Conservation (phyloP, 306 rosid species). For the Acacia melanoxylon region DNA sequence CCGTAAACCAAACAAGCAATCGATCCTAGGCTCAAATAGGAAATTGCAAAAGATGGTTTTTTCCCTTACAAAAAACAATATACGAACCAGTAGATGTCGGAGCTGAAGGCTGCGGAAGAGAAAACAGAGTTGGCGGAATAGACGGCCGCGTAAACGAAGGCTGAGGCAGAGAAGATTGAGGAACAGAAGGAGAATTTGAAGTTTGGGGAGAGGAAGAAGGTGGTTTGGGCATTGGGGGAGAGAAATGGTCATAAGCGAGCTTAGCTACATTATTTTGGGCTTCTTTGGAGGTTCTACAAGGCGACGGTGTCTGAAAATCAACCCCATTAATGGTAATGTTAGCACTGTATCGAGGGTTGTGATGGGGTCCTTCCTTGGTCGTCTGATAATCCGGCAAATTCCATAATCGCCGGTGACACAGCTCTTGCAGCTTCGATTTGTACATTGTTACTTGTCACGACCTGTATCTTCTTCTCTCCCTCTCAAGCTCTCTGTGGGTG, state of each 20-base stretch:
- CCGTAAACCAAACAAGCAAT: neutral
- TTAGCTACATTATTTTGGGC: constrained; percentile 69
- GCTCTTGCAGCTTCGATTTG: constrained; percentile 59
- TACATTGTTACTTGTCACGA: constrained; percentile 35
- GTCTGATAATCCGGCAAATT: constrained; percentile 38
- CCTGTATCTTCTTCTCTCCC: neutral
- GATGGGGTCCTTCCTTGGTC: constrained; percentile 46
- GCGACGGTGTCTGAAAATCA: neutral
- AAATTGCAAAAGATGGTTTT: neutral
- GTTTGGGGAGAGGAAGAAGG: neutral
- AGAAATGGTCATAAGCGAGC: constrained; percentile 54
- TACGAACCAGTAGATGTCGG: constrained; percentile 20
- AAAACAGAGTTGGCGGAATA: neutral
- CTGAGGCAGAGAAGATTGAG: neutral
- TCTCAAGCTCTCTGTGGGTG: neutral
- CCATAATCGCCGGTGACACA: constrained; percentile 58
- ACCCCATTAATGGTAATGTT: constrained; percentile 39
- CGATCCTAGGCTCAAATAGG: no score
- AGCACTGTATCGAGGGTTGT: constrained; percentile 46
- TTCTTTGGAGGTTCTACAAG: constrained; percentile 31
- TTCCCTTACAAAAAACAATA: neutral
- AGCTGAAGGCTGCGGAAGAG: constrained; percentile 32
- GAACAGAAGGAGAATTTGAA: neutral
- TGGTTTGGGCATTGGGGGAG: constrained; percentile 13
- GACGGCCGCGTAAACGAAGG: constrained; percentile 7